Evolutionary conservation across 306 rosid genomes (phyloP), one percentile per base, ranked within the genome.

Genomic region (Abrus pulchellus): DNA sequence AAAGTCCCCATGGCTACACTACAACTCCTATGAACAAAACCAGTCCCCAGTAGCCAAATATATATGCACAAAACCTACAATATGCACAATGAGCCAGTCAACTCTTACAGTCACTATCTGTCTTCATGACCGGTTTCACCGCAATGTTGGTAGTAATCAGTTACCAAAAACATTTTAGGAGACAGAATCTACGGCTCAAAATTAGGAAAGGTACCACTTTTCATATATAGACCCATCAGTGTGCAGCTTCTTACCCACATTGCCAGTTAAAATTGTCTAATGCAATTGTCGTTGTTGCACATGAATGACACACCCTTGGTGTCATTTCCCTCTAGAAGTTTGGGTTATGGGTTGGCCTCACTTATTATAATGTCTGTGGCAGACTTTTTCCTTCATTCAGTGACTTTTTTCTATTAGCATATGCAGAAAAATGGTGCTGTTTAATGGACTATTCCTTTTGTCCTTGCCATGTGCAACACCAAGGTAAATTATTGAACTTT

Each of bases 1-100:
- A 91, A 92, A 65, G 65, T 88, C 5, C 90, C 98, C 98, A 92
- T 94, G 61, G 50, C 84, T 34, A 71, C 5, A 54, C 6, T 11
- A 50, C 9, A 10, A 34, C 64, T 33, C 44, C 9, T 43, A 38
- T 83, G 90, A 68, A 72, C 67, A 76, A 79, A 79, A 40, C 55
- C 9, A 55, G 66, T 7, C 11, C 14, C 83, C 59, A 40, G 10
- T 57, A 76, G 28, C 40, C 62, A 49, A 56, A 59, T 89, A 84
- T 91, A 89, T 88, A 84, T 69, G 40, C 61, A 53, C 41, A 68
- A 61, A 12, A 52, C 9, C 32, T 43, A 44, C 36, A 60, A 74
- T 40, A 28, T 50, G 41, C 40, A 27, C 71, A 75, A 80, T 85
- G 81, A 73, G n/a, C 1, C 52, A 36, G 81, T 81, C 88, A 80